phyloP scores from a whole-genome alignment of 176 grass and related monocot genomes.

The Carex kokanica region DNA sequence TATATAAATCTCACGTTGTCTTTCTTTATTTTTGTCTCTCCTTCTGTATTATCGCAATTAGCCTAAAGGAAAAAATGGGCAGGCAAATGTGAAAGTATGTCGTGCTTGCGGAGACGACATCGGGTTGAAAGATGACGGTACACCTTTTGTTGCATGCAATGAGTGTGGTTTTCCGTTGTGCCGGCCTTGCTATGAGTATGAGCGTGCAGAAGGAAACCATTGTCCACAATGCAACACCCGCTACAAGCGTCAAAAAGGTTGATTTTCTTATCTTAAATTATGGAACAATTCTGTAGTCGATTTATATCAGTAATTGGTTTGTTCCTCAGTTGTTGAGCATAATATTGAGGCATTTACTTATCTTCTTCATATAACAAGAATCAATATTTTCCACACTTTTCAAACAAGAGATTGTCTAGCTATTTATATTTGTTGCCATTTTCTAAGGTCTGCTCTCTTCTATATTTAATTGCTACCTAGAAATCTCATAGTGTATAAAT shows the following conservation, averaged over 20 bases:
- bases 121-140: conserved; percentile 44
- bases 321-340: not conserved
- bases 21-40: not conserved
- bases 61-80: conserved; percentile 35
- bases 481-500: not conserved
- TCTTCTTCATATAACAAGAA: not conserved
- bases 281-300: not conserved
- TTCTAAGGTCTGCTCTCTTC: not conserved
- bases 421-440: not conserved
- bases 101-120: conserved; percentile 74
- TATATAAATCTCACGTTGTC: not conserved
- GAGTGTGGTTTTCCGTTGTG: conserved; percentile 91
- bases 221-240: conserved; percentile 94
- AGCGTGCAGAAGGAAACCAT: conserved; percentile 62
- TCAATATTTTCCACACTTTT: conserved; percentile 1
- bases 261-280: not conserved
- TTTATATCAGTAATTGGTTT: not conserved
- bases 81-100: conserved; percentile 54
- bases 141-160: conserved; percentile 68
- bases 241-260: conserved; percentile 92
- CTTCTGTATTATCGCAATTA: conserved; percentile 3
- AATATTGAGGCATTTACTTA: not conserved
- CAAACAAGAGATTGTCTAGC: not conserved
- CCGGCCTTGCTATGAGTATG: conserved; percentile 80
- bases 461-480: not conserved